Percentiles rank a stretch among this genome's conserved stretches.
Evolutionary conservation across 148 eudicot species (phyloP).

Genomic region (Camellia granthamiana): DNA sequence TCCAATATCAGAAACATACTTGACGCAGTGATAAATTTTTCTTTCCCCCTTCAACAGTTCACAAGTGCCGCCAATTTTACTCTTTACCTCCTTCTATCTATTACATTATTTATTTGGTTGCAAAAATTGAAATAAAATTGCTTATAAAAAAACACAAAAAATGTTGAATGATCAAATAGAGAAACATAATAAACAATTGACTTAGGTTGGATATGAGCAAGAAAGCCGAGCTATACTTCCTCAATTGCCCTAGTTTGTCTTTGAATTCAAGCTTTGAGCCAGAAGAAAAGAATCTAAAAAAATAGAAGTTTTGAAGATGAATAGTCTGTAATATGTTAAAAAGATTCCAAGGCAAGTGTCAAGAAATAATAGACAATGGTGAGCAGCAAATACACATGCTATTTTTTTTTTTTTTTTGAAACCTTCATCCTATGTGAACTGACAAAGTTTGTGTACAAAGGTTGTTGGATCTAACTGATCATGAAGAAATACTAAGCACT

Average conservation of each 20-base stretch:
- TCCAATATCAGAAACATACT: background rate
- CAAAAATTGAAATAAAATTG: background rate
- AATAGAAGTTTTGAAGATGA: background rate
- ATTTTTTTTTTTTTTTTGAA: background rate
- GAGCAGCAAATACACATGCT: too few relatives aligned
- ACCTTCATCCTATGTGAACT: background rate
- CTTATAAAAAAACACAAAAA: too few relatives aligned
- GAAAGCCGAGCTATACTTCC: background rate
- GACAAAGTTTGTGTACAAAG: background rate
- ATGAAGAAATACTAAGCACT: background rate
- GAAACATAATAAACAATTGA: background rate
- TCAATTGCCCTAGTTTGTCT: background rate
- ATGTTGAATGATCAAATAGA: background rate
- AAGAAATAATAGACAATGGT: too few relatives aligned
- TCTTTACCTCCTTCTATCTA: background rate
- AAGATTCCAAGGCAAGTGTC: too few relatives aligned
- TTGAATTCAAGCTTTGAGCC: background rate
- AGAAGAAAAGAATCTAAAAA: background rate
- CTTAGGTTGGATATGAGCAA: background rate
- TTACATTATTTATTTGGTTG: too few relatives aligned
- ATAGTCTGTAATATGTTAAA: too few relatives aligned
- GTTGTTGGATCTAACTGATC: background rate
- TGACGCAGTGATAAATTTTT: background rate
- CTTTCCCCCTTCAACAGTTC: background rate
- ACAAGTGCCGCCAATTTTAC: background rate